These are phyloP conservation scores for Tuber umbilicatum DNA, from an alignment of 495 filamentous ascomycete species.

Conservation along the genomic window DNA sequence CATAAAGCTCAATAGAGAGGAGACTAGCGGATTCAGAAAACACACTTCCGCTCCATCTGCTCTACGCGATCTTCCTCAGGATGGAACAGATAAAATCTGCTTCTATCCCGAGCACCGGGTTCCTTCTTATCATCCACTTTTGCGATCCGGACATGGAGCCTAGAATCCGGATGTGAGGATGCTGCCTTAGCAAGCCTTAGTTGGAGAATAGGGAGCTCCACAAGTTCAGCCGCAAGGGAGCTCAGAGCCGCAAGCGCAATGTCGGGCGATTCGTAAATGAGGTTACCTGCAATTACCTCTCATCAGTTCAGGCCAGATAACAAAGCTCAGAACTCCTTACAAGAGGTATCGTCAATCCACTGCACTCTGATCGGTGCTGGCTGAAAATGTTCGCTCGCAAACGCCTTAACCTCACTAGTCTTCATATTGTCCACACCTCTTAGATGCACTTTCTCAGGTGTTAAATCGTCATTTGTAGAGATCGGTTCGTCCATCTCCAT, in stretches of 20 bases:
- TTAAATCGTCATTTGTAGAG: slow-evolving; percentile 25
- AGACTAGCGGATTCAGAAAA: neutral
- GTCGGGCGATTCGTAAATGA: slow-evolving; percentile 65
- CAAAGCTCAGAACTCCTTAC: slow-evolving; percentile 14
- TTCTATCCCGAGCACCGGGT: slow-evolving; percentile 65
- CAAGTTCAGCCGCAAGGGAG: slow-evolving; percentile 51
- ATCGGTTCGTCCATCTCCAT: slow-evolving; percentile 4
- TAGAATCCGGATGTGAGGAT: slow-evolving; percentile 59
- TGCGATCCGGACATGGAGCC: slow-evolving; percentile 66
- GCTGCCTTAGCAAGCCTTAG: slow-evolving; percentile 59
- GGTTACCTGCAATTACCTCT: slow-evolving; percentile 53
- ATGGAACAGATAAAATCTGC: slow-evolving; percentile 84
- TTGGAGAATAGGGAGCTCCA: slow-evolving; percentile 48
- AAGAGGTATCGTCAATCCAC: slow-evolving; percentile 90
- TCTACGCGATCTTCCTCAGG: slow-evolving; percentile 81
- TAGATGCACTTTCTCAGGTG: slow-evolving; percentile 68
- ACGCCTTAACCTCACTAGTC: slow-evolving; percentile 67
- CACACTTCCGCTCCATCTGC: slow-evolving; percentile 47
- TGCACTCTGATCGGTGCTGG: slow-evolving; percentile 56
- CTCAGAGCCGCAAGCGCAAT: slow-evolving; percentile 65
- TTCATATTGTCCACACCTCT: slow-evolving; percentile 74
- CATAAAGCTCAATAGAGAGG: neutral
- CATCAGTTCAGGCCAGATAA: slow-evolving; percentile 4
- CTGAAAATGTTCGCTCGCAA: slow-evolving; percentile 58
- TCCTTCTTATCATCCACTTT: slow-evolving; percentile 71